Conservation (phyloP, 768 basidiomycete species). For the Nidularia sp. region DNA sequence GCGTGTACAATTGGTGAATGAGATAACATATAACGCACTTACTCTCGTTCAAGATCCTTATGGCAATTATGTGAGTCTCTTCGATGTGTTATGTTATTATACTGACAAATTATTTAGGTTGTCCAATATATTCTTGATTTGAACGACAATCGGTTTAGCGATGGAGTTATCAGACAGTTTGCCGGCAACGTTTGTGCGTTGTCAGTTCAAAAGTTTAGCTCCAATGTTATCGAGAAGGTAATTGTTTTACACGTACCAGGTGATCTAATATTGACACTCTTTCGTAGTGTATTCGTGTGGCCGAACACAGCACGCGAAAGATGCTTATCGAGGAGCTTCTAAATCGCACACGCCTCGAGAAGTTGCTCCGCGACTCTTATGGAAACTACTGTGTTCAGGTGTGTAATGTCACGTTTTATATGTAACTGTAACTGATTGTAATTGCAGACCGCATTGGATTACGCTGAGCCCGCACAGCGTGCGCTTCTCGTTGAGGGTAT, state of each 20-base stretch:
- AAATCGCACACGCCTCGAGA: slow-evolving; percentile 92
- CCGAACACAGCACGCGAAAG: slow-evolving; percentile 92
- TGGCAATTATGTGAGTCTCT: slow-evolving; percentile 74
- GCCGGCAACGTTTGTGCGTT: slow-evolving; percentile 95
- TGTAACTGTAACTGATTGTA: background rate
- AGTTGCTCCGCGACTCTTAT: slow-evolving; percentile 92
- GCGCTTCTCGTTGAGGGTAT: slow-evolving; percentile 94
- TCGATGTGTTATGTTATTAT: background rate
- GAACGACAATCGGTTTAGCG: slow-evolving; percentile 98
- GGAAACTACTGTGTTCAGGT: slow-evolving; percentile 95
- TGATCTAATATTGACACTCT: slow-evolving; percentile 1
- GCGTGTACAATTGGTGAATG: slow-evolving; percentile 92
- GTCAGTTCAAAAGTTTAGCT: slow-evolving; percentile 98
- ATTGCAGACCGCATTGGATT: slow-evolving; percentile 90
- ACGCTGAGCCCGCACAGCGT: slow-evolving; percentile 92
- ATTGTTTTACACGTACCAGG: background rate
- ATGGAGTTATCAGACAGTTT: slow-evolving; percentile 96
- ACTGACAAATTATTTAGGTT: slow-evolving; percentile 45
- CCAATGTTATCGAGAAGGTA: slow-evolving; percentile 96
- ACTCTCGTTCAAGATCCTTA: slow-evolving; percentile 98
- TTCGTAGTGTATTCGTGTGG: slow-evolving; percentile 78
- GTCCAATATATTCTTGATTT: slow-evolving; percentile 98
- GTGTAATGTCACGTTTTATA: slow-evolving; percentile 10
- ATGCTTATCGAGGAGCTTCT: slow-evolving; percentile 92
- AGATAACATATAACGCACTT: slow-evolving; percentile 97